Evolutionary conservation across 2,329 filamentous ascomycete species (phyloP), one percentile per base, ranked within the genome.

Genomic region (Ceratocystis harringtonii): DNA sequence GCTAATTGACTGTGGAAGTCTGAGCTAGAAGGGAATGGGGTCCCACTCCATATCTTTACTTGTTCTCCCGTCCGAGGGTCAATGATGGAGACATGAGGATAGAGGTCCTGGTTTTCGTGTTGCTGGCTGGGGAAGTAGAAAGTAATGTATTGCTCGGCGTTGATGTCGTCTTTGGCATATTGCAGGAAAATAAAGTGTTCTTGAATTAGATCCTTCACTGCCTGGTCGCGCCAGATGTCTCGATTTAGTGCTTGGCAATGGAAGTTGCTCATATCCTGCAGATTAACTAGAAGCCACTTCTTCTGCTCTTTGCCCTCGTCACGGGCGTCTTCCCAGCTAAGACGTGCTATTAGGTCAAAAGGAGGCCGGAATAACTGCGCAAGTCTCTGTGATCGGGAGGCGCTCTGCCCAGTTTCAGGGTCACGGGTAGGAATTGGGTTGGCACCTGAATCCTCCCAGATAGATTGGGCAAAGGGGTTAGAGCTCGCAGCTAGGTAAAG

Each of bases 111-210:
- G 71, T 88, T 88, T 71, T 95, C 90, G 70, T 88, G 84, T 55
- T 79, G 79, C 65, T 84, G 82, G 73, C 79, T 79, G 1, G 80
- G 78, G 69, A 97, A 92, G 77, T 99, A 99, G 75, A 96, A 95
- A 65, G 89, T 89, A 68, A 95, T 79, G 74, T 95, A 99, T 69
- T 90, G 85, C 69, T 84, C 80, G 0, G 89, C 90, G 45, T 86
- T 82, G 0, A 84, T 82, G 70, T 95, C 91, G 69, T 90, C 86
- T 75, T 95, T 96, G 70, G 87, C 85, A 77, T 94, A 97, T 72
- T 99, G 94, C 71, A 99, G 78, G 75, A 99, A 99, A 70, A 99
- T 82, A 73, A 99, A 99, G 76, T 95, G 92, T 73, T 96, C 92
- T 71, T 83, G 83, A 36, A 99, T 80, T 0, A 95, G 84, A n/a